phyloP scores from a whole-genome alignment of 257 asterid genomes.

The Plantago elongata region DNA sequence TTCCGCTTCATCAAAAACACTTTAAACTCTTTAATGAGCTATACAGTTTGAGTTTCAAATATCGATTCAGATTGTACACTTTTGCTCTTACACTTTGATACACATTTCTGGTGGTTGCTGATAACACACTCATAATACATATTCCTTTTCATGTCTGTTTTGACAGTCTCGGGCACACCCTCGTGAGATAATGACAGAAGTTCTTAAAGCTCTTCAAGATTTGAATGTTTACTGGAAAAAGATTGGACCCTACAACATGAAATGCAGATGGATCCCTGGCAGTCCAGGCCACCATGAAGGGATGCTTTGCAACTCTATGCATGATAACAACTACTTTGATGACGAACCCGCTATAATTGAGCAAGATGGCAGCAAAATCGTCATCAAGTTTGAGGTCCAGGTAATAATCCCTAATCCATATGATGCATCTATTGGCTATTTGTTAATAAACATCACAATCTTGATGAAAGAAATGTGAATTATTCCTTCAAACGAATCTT shows the following conservation, averaged over 20 bases:
- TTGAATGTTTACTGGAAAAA: conserved; percentile 74
- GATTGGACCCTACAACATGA: conserved; percentile 77
- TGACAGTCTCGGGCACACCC: conserved; percentile 79
- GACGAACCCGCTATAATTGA: conserved; percentile 53
- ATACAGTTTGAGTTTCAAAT: neutral
- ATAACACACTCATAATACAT: neutral
- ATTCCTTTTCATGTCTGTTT: conserved; percentile 8
- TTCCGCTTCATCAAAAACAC: neutral
- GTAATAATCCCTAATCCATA: conserved; percentile 29
- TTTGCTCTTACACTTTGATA: neutral
- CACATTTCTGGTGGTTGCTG: conserved; percentile 4
- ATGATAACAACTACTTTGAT: conserved; percentile 36
- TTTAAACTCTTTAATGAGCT: too few relatives aligned
- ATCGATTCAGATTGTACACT: neutral
- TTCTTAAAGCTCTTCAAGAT: conserved; percentile 68
- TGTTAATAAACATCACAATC: too few relatives aligned
- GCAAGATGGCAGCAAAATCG: conserved; percentile 47
- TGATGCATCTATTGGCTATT: too few relatives aligned
- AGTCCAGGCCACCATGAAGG: conserved; percentile 38
- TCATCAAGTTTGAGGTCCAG: conserved; percentile 95
- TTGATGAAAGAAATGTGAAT: neutral
- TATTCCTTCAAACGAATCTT: neutral
- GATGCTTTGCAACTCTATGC: conserved; percentile 38
- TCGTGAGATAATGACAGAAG: conserved; percentile 74
- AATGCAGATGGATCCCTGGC: conserved; percentile 68